Conservation (phyloP, 192 early-diverging fungal species). For the Gamsiella multidivaricata region DNA sequence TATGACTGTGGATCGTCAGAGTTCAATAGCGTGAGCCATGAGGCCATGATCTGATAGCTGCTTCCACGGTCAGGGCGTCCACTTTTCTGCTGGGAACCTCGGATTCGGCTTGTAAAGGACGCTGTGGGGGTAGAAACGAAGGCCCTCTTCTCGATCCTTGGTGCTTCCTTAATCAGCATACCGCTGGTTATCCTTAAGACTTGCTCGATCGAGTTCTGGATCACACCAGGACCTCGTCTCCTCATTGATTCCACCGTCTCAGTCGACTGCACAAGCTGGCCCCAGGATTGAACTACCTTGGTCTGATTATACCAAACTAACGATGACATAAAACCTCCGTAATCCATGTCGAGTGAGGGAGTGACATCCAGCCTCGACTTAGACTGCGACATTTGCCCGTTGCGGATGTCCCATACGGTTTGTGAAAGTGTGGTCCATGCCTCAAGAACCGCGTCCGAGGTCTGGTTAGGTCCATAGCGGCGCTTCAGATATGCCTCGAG, state of each 20-base stretch:
- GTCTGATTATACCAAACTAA: constrained; percentile 32
- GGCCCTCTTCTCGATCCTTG: neutral
- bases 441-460: constrained; percentile 7
- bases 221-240: constrained; percentile 1
- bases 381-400: constrained; percentile 33
- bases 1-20: neutral
- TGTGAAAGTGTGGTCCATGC: constrained; percentile 36
- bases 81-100: no score
- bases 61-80: no score
- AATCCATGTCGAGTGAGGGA: constrained; percentile 29
- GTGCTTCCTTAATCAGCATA: neutral
- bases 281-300: constrained; percentile 25
- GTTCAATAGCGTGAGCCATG: no score
- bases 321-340: constrained; percentile 19
- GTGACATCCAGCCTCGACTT: constrained; percentile 27
- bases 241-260: constrained; percentile 18
- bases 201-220: constrained; percentile 14
- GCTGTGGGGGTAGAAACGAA: no score
- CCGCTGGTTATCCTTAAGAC: neutral
- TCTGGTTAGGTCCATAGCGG: constrained; percentile 33
- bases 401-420: constrained; percentile 38
- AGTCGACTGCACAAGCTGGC: constrained; percentile 17
- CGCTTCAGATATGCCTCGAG: constrained; percentile 24
- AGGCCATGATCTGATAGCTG: no score
- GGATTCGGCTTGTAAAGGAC: neutral